Conservation (phyloP, 192 early-diverging fungal genomes). For the Chytriomyces confervae region DNA sequence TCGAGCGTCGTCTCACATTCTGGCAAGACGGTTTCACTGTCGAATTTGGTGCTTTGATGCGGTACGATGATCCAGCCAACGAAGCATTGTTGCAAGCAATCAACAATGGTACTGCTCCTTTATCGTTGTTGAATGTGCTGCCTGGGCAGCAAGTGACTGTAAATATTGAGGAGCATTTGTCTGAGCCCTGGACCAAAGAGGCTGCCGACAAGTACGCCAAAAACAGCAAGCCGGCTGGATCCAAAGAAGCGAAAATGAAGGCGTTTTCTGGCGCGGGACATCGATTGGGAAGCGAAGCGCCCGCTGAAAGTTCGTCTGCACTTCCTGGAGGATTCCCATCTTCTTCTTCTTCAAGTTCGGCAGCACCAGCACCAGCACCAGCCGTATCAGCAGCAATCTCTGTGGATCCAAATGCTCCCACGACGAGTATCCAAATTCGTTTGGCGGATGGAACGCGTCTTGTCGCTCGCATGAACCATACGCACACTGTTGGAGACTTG, state of each 20-base stretch:
- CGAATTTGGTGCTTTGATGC: conserved; percentile 87
- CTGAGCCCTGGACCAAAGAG: conserved; percentile 82
- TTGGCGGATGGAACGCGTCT: conserved; percentile 87
- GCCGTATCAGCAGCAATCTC: conserved; percentile 43
- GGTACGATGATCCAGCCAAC: conserved; percentile 87
- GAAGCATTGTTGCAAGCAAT: conserved; percentile 84
- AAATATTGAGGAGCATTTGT: conserved; percentile 76
- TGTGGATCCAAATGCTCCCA: conserved; percentile 79
- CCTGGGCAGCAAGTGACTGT: conserved; percentile 92
- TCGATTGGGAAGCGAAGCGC: conserved; percentile 22
- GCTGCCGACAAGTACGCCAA: conserved; percentile 68
- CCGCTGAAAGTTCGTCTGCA: conserved; percentile 39
- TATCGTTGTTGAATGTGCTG: conserved; percentile 82
- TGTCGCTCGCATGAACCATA: conserved; percentile 88
- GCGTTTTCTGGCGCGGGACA: conserved; percentile 33
- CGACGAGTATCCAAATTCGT: conserved; percentile 87
- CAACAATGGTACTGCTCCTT: conserved; percentile 87
- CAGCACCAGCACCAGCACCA: conserved; percentile 31
- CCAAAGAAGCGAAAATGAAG: background rate
- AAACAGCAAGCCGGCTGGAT: conserved; percentile 22
- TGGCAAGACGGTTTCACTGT: conserved; percentile 97
- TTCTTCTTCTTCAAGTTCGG: background rate
- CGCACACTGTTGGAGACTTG: conserved; percentile 87
- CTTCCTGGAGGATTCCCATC: conserved; percentile 48
- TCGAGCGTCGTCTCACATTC: conserved; percentile 80